A percentile compares a stretch with the other conserved stretches of the same genome.
Conservation (phyloP, 1,139 yeast species). For the Debaryomyces sp. region DNA sequence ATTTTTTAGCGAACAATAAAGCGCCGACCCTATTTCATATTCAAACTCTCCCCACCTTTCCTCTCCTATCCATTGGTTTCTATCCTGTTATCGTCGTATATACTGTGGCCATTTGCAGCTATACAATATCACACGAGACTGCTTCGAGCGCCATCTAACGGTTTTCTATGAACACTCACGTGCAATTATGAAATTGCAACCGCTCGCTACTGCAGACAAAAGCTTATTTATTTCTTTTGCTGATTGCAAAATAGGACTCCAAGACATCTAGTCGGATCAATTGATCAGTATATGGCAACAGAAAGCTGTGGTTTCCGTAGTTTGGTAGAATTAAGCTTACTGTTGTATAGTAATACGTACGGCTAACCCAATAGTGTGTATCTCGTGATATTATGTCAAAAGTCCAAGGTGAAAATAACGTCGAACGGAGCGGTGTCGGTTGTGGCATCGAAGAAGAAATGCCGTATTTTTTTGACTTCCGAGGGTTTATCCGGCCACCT, state of each 20-base stretch:
- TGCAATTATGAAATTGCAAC: neutral
- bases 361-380: neutral
- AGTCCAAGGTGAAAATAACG: neutral
- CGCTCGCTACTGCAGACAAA: neutral
- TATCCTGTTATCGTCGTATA: neutral
- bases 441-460: slow-evolving; percentile 1
- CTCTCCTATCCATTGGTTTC: neutral
- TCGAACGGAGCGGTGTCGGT: neutral
- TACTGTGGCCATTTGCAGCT: neutral
- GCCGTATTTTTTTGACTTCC: slow-evolving; percentile 1
- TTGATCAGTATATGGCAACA: neutral
- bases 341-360: neutral
- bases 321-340: neutral
- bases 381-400: slow-evolving; percentile 5
- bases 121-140: neutral
- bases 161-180: neutral
- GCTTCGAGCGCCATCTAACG: neutral
- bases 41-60: neutral
- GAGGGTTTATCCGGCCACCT: neutral
- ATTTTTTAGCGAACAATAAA: neutral
- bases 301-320: neutral
- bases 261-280: neutral
- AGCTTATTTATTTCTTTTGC: neutral
- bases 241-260: neutral
- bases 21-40: neutral